Percentiles rank a stretch among this genome's conserved stretches.
Conservation (phyloP, 75 land plant species). For the Cunninghamia lanceolata region DNA sequence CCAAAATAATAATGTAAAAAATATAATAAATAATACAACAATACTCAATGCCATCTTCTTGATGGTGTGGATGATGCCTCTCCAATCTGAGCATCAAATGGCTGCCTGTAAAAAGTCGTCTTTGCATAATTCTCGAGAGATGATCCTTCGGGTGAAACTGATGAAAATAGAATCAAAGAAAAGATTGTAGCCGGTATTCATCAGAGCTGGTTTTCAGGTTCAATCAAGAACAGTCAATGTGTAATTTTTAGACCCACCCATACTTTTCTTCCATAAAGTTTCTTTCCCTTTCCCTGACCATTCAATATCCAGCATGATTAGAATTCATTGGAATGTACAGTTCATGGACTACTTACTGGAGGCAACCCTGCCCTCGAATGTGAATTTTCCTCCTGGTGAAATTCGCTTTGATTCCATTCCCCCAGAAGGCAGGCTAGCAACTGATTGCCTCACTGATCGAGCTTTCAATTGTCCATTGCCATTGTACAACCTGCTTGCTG, state of each 20-base stretch:
- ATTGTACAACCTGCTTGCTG: conserved; percentile 8
- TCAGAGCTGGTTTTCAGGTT: not conserved
- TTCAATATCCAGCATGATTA: not conserved
- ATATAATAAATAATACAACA: not conserved
- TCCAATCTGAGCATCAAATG: conserved; percentile 6
- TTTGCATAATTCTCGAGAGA: not conserved
- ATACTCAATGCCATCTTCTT: not conserved
- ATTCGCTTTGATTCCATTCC: not conserved
- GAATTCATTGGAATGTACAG: not conserved
- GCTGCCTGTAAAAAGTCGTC: conserved; percentile 2
- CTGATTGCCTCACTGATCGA: conserved; percentile 12
- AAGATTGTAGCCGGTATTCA: not conserved
- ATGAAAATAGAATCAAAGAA: not conserved
- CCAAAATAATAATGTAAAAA: not conserved
- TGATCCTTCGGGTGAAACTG: conserved; percentile 6
- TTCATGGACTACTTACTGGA: not conserved
- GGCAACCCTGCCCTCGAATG: not conserved
- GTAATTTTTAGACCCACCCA: not conserved
- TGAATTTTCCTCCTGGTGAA: conserved; percentile 11
- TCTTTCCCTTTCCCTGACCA: not conserved
- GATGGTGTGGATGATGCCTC: conserved; percentile 7
- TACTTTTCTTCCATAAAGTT: not conserved
- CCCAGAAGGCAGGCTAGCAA: conserved; percentile 4
- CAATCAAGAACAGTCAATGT: not conserved
- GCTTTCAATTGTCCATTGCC: not conserved